phyloP scores from a whole-genome alignment of 257 asterid species.

The Nicotiana paniculata region DNA sequence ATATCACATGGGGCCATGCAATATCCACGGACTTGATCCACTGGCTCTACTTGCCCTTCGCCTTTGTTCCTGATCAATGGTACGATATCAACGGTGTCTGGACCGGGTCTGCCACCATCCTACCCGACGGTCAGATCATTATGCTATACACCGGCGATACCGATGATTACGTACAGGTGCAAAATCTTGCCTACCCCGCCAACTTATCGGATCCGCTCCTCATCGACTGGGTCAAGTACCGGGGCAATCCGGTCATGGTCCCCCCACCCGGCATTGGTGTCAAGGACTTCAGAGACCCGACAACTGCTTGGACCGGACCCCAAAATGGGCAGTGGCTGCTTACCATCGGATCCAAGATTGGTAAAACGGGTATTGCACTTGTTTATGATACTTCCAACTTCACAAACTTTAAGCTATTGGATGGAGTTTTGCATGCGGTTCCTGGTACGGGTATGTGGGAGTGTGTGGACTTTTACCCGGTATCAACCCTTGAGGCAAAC shows the following conservation, averaged over 20 bases:
- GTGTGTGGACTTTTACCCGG: constrained; percentile 77
- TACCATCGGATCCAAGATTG: constrained; percentile 56
- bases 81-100: constrained; percentile 78
- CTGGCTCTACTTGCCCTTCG: constrained; percentile 69
- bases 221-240: constrained; percentile 60
- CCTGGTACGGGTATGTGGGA: constrained; percentile 92
- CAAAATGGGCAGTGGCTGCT: constrained; percentile 52
- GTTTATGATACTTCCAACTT: constrained; percentile 65
- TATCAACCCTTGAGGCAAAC: constrained; percentile 29
- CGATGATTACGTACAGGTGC: constrained; percentile 55
- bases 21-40: constrained; percentile 66
- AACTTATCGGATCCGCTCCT: constrained; percentile 74
- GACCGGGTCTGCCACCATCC: constrained; percentile 87
- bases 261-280: constrained; percentile 74
- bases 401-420: constrained; percentile 28
- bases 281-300: constrained; percentile 73
- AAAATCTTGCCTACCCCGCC: constrained; percentile 72
- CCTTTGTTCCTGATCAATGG: constrained; percentile 67
- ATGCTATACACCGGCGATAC: constrained; percentile 79
- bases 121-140: constrained; percentile 55
- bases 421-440: constrained; percentile 46
- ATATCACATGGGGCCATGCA: constrained; percentile 84
- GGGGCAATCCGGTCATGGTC: constrained; percentile 53
- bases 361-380: constrained; percentile 51
- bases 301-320: constrained; percentile 72